Conservation (phyloP, 2,329 filamentous ascomycete species). For the Nemania sp. region DNA sequence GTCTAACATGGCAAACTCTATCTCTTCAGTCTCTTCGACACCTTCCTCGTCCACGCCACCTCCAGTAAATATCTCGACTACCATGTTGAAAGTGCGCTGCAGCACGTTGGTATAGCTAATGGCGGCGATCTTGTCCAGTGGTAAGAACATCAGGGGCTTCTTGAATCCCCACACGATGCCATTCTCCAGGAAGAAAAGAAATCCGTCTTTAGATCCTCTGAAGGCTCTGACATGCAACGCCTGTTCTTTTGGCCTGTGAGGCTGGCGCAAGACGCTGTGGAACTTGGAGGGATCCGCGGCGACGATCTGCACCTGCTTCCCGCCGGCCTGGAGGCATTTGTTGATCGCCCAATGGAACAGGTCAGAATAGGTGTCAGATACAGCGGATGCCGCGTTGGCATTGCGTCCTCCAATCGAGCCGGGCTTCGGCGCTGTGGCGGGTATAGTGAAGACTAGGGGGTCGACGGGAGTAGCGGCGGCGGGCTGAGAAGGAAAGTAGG, state of each 20-base stretch:
- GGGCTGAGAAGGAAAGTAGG: conserved; percentile 56
- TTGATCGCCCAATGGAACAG: conserved; percentile 65
- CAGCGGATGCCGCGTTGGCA: conserved; percentile 52
- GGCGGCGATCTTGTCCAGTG: conserved; percentile 61
- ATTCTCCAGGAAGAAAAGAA: conserved; percentile 66
- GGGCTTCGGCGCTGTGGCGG: conserved; percentile 62
- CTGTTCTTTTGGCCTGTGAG: conserved; percentile 62
- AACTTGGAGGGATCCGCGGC: conserved; percentile 60
- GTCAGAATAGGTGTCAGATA: conserved; percentile 61
- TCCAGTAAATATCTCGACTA: conserved; percentile 59
- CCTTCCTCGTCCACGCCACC: conserved; percentile 48
- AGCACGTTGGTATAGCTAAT: conserved; percentile 70
- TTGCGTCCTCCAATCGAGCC: conserved; percentile 58
- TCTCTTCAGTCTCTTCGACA: conserved; percentile 57
- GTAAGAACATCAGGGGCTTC: conserved; percentile 68
- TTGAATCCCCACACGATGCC: conserved; percentile 73
- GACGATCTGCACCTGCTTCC: conserved; percentile 53
- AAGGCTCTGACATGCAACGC: conserved; percentile 69
- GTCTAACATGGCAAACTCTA: conserved; percentile 71
- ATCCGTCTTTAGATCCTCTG: conserved; percentile 69
- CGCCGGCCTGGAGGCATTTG: conserved; percentile 53
- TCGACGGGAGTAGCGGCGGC: conserved; percentile 50
- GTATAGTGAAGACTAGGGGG: conserved; percentile 67
- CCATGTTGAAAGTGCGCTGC: conserved; percentile 70
- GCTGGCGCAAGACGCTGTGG: conserved; percentile 58